Base-by-base conservation (phyloP, 192 early-diverging fungal species). In the Cetraspora pellucida region DNA sequence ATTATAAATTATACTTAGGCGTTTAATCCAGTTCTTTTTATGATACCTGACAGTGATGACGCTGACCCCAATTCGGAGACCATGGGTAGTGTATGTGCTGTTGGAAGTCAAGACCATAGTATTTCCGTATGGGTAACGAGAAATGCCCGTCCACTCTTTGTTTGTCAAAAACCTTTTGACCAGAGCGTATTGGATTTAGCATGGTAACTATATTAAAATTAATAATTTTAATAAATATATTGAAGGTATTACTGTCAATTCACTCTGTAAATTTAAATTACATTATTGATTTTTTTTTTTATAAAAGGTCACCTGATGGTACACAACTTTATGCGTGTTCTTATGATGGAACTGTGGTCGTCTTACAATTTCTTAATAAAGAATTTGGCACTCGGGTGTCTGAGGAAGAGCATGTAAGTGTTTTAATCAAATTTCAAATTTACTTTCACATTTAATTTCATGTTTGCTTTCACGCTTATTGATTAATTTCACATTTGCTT, bases 61-160 rank as follows among this genome's bases (percentile, higher is more conserved):
- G 77, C 70, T 19, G 77, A 77, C 27, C 74, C 27, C 0, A 66
- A 77, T 8, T 58, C 77, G 3, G 78, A 74, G 17, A 78, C 82
- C 21, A 72, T 82, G 19, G 85, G 86, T 13, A 88, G 90, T 1
- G 81, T 98, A 1, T 94, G 92, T 79, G 96, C 97, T 0, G 82
- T 95, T 17, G 96, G 92, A n/a, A 92, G 93, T 72, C 95, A 97
- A 74, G 97, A 98, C 84, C 82, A 93, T 64, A 87, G 91, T 21
- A 80, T 98, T 27, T 90, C 94, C 1, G 85, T 98, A 5, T 98
- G 97, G 97, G 87, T 88, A 80, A 97, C 95, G 2, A 86, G 88
- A 28, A 86, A 89, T 30, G 81, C 87, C 0, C 83, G 92, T 78
- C 88, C 95, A 16, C 79, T 96, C n/a, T 87, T 89, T 14, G 92